phyloP scores from a whole-genome alignment of 768 basidiomycete species.

The Gymnopilus junonius region DNA sequence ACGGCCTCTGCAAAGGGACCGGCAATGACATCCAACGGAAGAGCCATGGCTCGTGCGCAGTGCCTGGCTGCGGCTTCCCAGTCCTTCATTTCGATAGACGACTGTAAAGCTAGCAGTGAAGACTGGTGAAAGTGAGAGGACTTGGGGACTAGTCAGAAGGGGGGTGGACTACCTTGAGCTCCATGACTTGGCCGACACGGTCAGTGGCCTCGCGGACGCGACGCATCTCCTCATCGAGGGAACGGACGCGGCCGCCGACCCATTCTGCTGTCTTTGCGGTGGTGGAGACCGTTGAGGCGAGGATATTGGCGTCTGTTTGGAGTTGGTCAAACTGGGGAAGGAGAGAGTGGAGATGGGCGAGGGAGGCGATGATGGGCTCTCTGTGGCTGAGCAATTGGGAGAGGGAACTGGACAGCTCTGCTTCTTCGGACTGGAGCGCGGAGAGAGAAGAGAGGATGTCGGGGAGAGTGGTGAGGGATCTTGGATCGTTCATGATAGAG shows the following conservation, averaged over 20 bases:
- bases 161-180: constrained; percentile 73
- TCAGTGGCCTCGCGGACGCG: constrained; percentile 91
- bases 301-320: constrained; percentile 54
- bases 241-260: constrained; percentile 88
- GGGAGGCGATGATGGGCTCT: constrained; percentile 65
- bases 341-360: constrained; percentile 64
- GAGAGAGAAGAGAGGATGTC: constrained; percentile 81
- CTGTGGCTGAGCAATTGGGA: constrained; percentile 70
- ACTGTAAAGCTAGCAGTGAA: constrained; percentile 52
- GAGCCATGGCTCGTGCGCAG: constrained; percentile 88
- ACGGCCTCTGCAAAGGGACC: constrained; percentile 86
- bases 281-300: constrained; percentile 63
- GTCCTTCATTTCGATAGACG: constrained; percentile 83
- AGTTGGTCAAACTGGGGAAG: constrained; percentile 67
- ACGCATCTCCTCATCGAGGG: constrained; percentile 92
- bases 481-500: constrained; percentile 33
- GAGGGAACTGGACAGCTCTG: constrained; percentile 74
- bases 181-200: constrained; percentile 90
- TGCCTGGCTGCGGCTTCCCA: constrained; percentile 96
- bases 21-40: constrained; percentile 76
- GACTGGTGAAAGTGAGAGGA: constrained; percentile 30
- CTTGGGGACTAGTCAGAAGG: not conserved
- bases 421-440: constrained; percentile 75
- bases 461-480: constrained; percentile 60
- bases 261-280: constrained; percentile 84